A percentile compares a stretch with the other conserved stretches of the same genome.
Evolutionary conservation across 1,139 yeast genomes (phyloP).

Genomic region (Diutina catenulata): DNA sequence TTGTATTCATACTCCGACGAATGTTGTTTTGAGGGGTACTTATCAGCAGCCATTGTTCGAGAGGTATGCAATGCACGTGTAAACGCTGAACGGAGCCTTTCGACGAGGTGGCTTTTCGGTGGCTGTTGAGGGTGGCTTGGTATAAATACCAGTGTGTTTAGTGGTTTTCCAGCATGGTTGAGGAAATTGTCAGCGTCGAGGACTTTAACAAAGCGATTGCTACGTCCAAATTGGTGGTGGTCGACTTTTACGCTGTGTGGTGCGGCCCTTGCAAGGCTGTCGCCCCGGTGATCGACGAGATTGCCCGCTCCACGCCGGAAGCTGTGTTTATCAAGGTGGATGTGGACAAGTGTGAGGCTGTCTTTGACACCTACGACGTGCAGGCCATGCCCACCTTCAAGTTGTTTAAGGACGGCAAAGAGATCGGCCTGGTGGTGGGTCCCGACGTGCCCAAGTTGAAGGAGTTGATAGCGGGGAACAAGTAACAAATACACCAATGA

Average conservation of each 20-base stretch:
- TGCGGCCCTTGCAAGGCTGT: constrained; percentile 36
- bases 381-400: neutral
- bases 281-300: constrained; percentile 24
- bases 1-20: too few species aligned
- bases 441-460: constrained; percentile 6
- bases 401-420: neutral
- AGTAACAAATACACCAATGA: constrained; percentile 17
- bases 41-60: too few species aligned
- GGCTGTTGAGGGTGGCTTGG: too few species aligned
- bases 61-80: too few species aligned
- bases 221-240: constrained; percentile 22
- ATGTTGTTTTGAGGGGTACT: too few species aligned
- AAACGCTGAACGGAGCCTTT: too few species aligned
- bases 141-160: too few species aligned
- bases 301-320: constrained; percentile 21
- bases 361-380: neutral
- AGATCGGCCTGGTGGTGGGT: neutral
- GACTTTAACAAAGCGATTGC: too few species aligned
- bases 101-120: too few species aligned
- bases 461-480: constrained; percentile 14
- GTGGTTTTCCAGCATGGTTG: too few species aligned
- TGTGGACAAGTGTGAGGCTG: neutral
- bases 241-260: constrained; percentile 36
- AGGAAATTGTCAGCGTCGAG: too few species aligned
- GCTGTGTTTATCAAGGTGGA: neutral